These are phyloP conservation scores for Zalaria obscura DNA, from an alignment of 2,329 filamentous ascomycete species.

Conservation along the genomic window DNA sequence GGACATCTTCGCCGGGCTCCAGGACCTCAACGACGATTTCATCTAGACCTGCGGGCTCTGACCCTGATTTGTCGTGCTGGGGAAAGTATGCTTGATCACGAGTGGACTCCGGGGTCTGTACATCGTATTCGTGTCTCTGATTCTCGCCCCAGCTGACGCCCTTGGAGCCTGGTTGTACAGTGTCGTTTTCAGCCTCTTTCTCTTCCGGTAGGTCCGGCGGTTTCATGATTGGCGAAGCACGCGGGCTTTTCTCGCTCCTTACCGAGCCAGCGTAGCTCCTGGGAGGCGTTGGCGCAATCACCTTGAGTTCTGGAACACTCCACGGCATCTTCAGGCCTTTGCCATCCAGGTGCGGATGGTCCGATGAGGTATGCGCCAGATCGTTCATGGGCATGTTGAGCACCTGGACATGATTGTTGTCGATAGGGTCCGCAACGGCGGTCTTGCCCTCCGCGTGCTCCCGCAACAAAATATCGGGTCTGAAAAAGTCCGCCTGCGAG, in stretches of 20 bases:
- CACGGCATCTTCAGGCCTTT: background rate
- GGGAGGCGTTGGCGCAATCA: slow-evolving; percentile 45
- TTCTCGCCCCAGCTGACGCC: slow-evolving; percentile 34
- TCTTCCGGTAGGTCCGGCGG: slow-evolving; percentile 5
- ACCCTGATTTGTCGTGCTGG: slow-evolving; percentile 8
- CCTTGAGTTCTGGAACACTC: slow-evolving; percentile 36
- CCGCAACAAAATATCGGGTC: slow-evolving; percentile 28
- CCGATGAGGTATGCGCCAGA: slow-evolving; percentile 17
- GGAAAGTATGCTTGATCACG: slow-evolving; percentile 21
- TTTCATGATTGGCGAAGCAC: slow-evolving; percentile 6
- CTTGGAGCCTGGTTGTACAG: background rate
- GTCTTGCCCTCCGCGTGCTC: slow-evolving; percentile 23
- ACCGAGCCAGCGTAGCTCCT: slow-evolving; percentile 28
- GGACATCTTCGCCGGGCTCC: slow-evolving; percentile 15
- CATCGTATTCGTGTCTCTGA: slow-evolving; percentile 31
- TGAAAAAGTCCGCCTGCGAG: slow-evolving; percentile 33
- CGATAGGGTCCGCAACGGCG: slow-evolving; percentile 24
- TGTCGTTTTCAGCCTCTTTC: slow-evolving; percentile 3
- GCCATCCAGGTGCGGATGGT: slow-evolving; percentile 15
- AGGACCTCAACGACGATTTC: slow-evolving; percentile 26
- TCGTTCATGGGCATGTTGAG: slow-evolving; percentile 23
- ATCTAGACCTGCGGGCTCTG: slow-evolving; percentile 13
- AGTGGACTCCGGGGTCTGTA: slow-evolving; percentile 28
- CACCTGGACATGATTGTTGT: slow-evolving; percentile 28
- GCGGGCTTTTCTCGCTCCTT: slow-evolving; percentile 20